Evolutionary conservation across 2,329 filamentous ascomycete genomes (phyloP).

Genomic region (Cordyceps tenuipes): DNA sequence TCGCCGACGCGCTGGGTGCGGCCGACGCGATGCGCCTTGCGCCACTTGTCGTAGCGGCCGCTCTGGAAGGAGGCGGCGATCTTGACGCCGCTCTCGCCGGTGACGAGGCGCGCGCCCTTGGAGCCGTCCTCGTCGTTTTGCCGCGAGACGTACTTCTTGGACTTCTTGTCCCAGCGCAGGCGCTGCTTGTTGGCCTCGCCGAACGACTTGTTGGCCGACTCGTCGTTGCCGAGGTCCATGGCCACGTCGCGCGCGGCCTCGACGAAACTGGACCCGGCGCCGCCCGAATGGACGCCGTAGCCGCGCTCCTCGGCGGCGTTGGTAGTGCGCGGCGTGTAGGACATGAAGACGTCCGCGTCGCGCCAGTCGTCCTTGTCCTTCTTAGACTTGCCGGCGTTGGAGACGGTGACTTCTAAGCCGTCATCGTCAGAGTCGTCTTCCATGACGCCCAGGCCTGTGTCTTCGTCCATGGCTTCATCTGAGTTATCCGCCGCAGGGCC

Average conservation of each 20-base stretch:
- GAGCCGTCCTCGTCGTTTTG: conserved; percentile 93
- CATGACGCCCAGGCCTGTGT: conserved; percentile 26
- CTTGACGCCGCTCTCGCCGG: conserved; percentile 88
- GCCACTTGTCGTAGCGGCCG: conserved; percentile 90
- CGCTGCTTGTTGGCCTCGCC: conserved; percentile 64
- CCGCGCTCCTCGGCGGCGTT: conserved; percentile 83
- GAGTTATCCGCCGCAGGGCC: conserved; percentile 21
- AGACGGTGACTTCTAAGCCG: conserved; percentile 64
- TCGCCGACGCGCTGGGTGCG: conserved; percentile 78
- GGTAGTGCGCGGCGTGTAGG: conserved; percentile 74
- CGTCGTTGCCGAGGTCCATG: conserved; percentile 91
- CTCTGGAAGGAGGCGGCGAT: conserved; percentile 90
- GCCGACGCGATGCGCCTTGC: conserved; percentile 72
- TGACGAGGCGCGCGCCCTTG: conserved; percentile 62
- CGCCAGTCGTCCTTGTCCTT: conserved; percentile 60
- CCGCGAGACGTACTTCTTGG: conserved; percentile 86
- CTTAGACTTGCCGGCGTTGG: conserved; percentile 45
- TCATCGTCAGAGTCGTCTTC: conserved; percentile 40
- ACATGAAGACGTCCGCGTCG: conserved; percentile 92
- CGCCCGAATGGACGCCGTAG: conserved; percentile 85
- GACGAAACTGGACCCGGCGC: conserved; percentile 68
- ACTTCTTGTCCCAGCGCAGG: conserved; percentile 96
- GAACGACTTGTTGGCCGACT: conserved; percentile 70
- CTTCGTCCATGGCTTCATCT: conserved; percentile 21
- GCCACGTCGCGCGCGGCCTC: conserved; percentile 77